These are phyloP conservation scores for Halophytophthora batemanensis DNA, from an alignment of 352 stramenopile genomes.

Conservation along the genomic window DNA sequence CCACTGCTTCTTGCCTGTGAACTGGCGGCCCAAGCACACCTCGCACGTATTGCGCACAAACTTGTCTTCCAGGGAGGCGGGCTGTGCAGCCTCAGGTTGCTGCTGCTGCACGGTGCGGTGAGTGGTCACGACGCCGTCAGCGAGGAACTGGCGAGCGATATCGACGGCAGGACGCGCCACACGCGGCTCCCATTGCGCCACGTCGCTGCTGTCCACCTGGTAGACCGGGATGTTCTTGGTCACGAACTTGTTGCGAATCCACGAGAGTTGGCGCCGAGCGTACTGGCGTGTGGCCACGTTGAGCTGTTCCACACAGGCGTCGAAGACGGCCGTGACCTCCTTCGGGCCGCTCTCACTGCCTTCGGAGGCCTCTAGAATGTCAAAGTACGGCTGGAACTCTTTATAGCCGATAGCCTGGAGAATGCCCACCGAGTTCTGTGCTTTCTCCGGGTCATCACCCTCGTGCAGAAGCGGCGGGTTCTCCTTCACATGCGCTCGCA, in stretches of 20 bases:
- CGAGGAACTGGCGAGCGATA: conserved; percentile 63
- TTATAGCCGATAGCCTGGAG: conserved; percentile 90
- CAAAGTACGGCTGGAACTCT: conserved; percentile 85
- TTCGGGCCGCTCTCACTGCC: conserved; percentile 12
- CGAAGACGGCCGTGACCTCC: conserved; percentile 40
- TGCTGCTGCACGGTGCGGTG: conserved; percentile 46
- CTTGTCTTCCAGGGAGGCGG: conserved; percentile 48
- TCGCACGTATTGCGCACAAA: conserved; percentile 58
- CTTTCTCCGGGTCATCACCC: conserved; percentile 22
- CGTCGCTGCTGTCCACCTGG: conserved; percentile 77
- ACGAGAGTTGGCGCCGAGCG: conserved; percentile 80
- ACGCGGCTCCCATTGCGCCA: conserved; percentile 47
- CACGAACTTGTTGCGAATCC: conserved; percentile 87
- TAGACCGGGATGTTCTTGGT: conserved; percentile 85
- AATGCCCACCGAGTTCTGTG: conserved; percentile 64
- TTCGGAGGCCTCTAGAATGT: conserved; percentile 44
- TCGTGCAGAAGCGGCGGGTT: conserved; percentile 38
- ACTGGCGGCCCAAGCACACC: conserved; percentile 61
- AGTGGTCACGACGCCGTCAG: conserved; percentile 20
- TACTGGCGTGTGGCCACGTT: conserved; percentile 85
- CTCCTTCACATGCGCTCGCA: conserved; percentile 46
- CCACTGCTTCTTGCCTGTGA: conserved; percentile 72
- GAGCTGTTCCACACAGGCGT: conserved; percentile 69
- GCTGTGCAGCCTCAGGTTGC: conserved; percentile 37
- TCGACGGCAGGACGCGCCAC: conserved; percentile 60